Base-by-base conservation (phyloP, 345 rosid species). In the Microcos paniculata region DNA sequence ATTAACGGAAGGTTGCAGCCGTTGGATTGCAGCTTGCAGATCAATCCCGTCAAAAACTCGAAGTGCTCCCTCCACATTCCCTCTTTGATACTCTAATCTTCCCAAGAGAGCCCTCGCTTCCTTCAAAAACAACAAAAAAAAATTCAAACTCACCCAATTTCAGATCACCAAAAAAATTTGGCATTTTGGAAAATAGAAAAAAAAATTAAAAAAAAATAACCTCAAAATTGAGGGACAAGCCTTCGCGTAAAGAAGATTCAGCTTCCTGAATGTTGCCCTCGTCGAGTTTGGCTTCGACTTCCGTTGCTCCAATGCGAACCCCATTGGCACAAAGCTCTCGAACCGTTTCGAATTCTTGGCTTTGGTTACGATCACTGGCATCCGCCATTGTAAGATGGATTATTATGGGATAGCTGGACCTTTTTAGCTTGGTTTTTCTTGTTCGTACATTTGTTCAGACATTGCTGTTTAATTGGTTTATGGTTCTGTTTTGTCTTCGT, bases 91-190 rank as follows among this genome's bases (percentile, higher is more conserved):
- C 42, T 95, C 97, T 79, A 95, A 78, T 83, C 90, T 91, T 71
- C 98, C 99, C 77, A 95, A 91, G 83, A 95, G 94, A 72, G 99
- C 96, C 82, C 97, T 93, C 46, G 99, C 98, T 87, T 95, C 98
- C 98, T 95, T 68, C 62, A 76, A 80, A 77, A 8, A 18, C 28
- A 2, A 71, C 14, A n/a, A 10, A 56, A 57, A 23, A 16, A 53
- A 55, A 53, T 14, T 3, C 31, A 53, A 35, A 8, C 16, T 26
- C 16, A 2, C 21, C 52, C 23, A 40, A 57, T 24, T 26, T n/a
- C 31, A 56, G 53, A 72, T 55, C 38, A 42, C 5, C 10, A 4
- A 52, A n/a, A n/a, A 21, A n/a, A n/a, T n/a, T n/a, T n/a, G n/a
- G n/a, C n/a, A n/a, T n/a, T n/a, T n/a, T n/a, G n/a, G 0, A 62